Percentiles rank a stretch among this genome's conserved stretches.
phyloP scores from a whole-genome alignment of 164 flowering plant genomes.

The Chimonanthus praecox region DNA sequence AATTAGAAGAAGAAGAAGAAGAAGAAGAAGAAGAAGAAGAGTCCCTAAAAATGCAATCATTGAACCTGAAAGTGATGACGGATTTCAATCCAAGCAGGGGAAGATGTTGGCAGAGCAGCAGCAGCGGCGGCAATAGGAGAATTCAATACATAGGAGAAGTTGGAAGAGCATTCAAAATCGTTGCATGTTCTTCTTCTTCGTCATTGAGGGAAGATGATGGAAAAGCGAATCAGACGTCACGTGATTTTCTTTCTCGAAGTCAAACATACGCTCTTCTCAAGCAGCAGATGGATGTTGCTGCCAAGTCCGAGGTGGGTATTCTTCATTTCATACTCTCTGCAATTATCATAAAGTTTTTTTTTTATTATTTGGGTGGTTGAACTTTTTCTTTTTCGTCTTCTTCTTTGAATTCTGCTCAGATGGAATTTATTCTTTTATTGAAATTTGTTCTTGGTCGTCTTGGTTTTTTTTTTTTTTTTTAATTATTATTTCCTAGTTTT shows the following conservation, averaged over 20 bases:
- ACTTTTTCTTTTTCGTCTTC: no score
- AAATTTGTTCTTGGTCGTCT: no score
- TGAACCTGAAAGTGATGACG: conserved; percentile 30
- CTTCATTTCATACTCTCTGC: neutral
- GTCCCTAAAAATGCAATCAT: conserved; percentile 36
- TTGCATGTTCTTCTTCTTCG: conserved; percentile 41
- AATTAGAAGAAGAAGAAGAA: no score
- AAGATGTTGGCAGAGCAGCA: conserved; percentile 4
- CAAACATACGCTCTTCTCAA: conserved; percentile 76
- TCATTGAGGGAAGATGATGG: conserved; percentile 24
- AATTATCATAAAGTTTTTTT: no score
- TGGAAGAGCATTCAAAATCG: conserved; percentile 24
- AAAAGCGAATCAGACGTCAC: conserved; percentile 14
- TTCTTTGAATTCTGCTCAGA: no score
- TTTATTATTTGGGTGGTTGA: no score
- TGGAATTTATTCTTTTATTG: no score
- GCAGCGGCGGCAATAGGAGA: neutral
- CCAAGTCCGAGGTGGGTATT: conserved; percentile 71
- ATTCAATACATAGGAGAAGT: neutral
- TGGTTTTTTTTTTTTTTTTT: no score
- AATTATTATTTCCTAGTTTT: no score
- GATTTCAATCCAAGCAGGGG: conserved; percentile 27
- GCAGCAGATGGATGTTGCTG: conserved; percentile 89
- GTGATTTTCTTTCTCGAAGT: conserved; percentile 50
- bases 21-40: no score